A percentile compares a stretch with the other conserved stretches of the same genome.
phyloP scores from a whole-genome alignment of 345 rosid species.

The Eutrema japonicum region DNA sequence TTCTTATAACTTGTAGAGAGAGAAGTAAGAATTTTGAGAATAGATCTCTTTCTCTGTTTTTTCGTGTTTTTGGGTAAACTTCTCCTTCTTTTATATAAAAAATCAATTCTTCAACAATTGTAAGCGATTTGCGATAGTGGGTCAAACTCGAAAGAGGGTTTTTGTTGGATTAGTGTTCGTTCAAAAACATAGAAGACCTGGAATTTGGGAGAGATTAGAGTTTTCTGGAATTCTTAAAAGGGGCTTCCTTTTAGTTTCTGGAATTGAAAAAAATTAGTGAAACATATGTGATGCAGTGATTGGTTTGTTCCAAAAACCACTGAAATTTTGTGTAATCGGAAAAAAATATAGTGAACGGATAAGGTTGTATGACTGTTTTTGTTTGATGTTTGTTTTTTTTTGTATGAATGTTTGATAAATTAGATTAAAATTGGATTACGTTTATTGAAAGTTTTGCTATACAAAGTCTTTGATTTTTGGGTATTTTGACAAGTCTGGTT shows the following conservation, averaged over 20 bases:
- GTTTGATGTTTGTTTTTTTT: too few relatives aligned
- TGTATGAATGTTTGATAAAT: too few relatives aligned
- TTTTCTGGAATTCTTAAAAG: slow-evolving; percentile 42
- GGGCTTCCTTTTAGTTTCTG: background rate
- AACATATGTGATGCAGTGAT: slow-evolving; percentile 41
- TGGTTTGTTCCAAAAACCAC: background rate
- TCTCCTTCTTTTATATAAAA: slow-evolving; percentile 22
- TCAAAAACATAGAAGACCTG: background rate
- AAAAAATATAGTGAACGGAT: too few relatives aligned
- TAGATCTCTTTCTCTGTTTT: slow-evolving; percentile 58
- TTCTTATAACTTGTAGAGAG: slow-evolving; percentile 5
- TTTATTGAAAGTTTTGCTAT: too few relatives aligned
- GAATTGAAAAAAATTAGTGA: background rate
- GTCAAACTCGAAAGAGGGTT: slow-evolving; percentile 15
- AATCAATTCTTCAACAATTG: slow-evolving; percentile 26
- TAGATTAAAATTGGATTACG: too few relatives aligned
- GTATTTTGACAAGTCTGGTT: too few relatives aligned
- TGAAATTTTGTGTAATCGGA: too few relatives aligned
- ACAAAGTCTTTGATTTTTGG: too few relatives aligned
- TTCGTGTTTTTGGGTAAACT: slow-evolving; percentile 15
- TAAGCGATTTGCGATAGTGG: slow-evolving; percentile 34
- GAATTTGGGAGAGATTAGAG: slow-evolving; percentile 52
- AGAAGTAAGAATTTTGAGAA: slow-evolving; percentile 35
- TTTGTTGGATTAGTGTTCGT: background rate
- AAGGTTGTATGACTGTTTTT: too few relatives aligned